phyloP scores from a whole-genome alignment of 176 grass and related monocot species.

The Elaeis guineensis region DNA sequence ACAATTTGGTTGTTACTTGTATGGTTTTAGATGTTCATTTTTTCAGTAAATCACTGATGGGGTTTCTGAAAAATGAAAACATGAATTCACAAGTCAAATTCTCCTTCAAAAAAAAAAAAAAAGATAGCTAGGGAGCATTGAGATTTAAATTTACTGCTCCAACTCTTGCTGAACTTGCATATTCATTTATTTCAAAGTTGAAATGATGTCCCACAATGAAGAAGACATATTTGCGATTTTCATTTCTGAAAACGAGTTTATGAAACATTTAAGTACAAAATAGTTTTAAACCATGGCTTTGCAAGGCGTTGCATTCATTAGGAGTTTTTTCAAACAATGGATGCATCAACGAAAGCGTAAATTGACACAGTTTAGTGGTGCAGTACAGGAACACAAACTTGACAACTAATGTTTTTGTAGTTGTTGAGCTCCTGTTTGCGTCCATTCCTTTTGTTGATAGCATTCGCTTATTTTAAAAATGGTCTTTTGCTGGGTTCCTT shows the following conservation, averaged over 20 bases:
- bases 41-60: too few species aligned
- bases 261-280: not conserved
- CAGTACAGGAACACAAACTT: slow-evolving; percentile 12
- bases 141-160: too few species aligned
- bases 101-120: too few species aligned
- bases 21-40: too few species aligned
- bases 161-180: too few species aligned
- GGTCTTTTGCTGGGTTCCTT: not conserved
- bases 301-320: slow-evolving; percentile 52
- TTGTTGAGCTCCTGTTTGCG: not conserved
- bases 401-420: not conserved
- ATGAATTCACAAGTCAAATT: too few species aligned
- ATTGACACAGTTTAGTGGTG: slow-evolving; percentile 22
- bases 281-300: slow-evolving; percentile 1
- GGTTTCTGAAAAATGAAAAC: too few species aligned
- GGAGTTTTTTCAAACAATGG: slow-evolving; percentile 24
- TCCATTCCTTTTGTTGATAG: not conserved
- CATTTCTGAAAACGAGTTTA: not conserved
- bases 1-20: too few species aligned
- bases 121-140: too few species aligned
- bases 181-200: not conserved
- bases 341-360: slow-evolving; percentile 53
- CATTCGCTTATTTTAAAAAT: not conserved
- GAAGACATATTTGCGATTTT: not conserved
- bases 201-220: not conserved